These are phyloP conservation scores for Phialophora tarda DNA, from an alignment of 2,329 filamentous ascomycete species.

Conservation along the genomic window DNA sequence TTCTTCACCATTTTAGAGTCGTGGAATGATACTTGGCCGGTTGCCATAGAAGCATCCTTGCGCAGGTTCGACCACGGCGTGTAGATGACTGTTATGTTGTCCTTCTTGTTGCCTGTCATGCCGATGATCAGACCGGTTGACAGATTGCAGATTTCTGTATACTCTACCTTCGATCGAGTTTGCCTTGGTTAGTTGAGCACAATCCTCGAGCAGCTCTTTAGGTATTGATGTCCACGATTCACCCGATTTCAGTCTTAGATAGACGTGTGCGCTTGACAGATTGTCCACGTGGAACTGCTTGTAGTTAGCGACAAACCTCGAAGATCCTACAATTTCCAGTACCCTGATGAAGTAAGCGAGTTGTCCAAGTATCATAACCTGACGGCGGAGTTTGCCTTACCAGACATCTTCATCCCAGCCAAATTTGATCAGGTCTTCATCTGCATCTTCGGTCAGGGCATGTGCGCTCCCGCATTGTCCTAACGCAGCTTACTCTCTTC, in stretches of 20 bases:
- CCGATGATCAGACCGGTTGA: constrained; percentile 26
- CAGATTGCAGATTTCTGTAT: constrained; percentile 35
- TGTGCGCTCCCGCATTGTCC: neutral
- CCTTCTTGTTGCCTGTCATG: constrained; percentile 89
- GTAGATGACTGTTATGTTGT: constrained; percentile 95
- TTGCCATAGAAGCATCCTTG: constrained; percentile 95
- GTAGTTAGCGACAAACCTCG: constrained; percentile 8
- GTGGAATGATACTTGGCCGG: constrained; percentile 93
- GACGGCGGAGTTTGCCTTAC: constrained; percentile 53
- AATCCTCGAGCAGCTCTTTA: constrained; percentile 75
- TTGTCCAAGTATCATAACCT: constrained; percentile 7
- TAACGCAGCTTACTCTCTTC: constrained; percentile 77
- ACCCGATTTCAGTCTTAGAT: constrained; percentile 79
- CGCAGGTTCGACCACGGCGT: constrained; percentile 96
- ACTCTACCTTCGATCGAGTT: constrained; percentile 89
- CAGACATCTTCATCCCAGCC: constrained; percentile 96
- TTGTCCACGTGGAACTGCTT: constrained; percentile 93
- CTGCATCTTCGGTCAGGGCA: constrained; percentile 54
- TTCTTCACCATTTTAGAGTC: constrained; percentile 82
- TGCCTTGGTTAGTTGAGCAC: constrained; percentile 96
- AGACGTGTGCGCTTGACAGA: constrained; percentile 93
- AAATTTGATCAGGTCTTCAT: constrained; percentile 94
- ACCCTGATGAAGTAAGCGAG: constrained; percentile 28
- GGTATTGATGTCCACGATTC: constrained; percentile 85
- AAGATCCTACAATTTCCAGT: constrained; percentile 6